phyloP scores from a whole-genome alignment of 2,329 filamentous ascomycete species.

The Pyrenophora teres region DNA sequence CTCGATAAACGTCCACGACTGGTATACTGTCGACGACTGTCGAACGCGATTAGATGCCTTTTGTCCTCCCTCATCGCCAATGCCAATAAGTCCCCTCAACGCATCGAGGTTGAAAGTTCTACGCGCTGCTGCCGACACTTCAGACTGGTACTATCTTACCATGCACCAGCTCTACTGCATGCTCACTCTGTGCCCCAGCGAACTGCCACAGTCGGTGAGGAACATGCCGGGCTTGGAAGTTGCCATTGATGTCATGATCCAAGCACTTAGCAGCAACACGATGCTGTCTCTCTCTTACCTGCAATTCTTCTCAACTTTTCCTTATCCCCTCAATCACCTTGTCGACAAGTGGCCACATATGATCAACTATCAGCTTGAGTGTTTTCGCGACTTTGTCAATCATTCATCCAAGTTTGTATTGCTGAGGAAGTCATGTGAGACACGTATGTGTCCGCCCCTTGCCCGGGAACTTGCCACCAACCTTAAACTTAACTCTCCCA shows the following conservation, averaged over 20 bases:
- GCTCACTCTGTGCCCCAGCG: slow-evolving; percentile 34
- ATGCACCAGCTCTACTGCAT: slow-evolving; percentile 41
- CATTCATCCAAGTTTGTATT: slow-evolving; percentile 38
- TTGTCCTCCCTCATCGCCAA: neutral
- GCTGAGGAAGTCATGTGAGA: slow-evolving; percentile 23
- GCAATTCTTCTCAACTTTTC: slow-evolving; percentile 56
- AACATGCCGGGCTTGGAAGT: slow-evolving; percentile 35
- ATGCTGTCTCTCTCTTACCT: slow-evolving; percentile 49
- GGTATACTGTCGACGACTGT: slow-evolving; percentile 23
- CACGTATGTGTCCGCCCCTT: slow-evolving; percentile 57
- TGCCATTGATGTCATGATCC: slow-evolving; percentile 47
- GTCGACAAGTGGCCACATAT: slow-evolving; percentile 29
- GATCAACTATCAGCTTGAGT: slow-evolving; percentile 41
- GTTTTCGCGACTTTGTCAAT: slow-evolving; percentile 46
- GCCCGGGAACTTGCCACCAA: slow-evolving; percentile 59
- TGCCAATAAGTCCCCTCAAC: slow-evolving; percentile 7
- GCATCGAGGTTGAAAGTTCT: slow-evolving; percentile 27
- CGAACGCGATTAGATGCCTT: slow-evolving; percentile 12
- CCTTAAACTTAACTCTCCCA: slow-evolving; percentile 56
- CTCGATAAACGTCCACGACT: neutral
- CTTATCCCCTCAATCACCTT: slow-evolving; percentile 39
- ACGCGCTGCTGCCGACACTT: slow-evolving; percentile 42
- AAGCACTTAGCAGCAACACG: slow-evolving; percentile 55
- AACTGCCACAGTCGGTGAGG: slow-evolving; percentile 47
- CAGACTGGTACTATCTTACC: slow-evolving; percentile 38